These are phyloP conservation scores for Zopfia rhizophila DNA, from an alignment of 2,329 filamentous ascomycete species.

Conservation along the genomic window DNA sequence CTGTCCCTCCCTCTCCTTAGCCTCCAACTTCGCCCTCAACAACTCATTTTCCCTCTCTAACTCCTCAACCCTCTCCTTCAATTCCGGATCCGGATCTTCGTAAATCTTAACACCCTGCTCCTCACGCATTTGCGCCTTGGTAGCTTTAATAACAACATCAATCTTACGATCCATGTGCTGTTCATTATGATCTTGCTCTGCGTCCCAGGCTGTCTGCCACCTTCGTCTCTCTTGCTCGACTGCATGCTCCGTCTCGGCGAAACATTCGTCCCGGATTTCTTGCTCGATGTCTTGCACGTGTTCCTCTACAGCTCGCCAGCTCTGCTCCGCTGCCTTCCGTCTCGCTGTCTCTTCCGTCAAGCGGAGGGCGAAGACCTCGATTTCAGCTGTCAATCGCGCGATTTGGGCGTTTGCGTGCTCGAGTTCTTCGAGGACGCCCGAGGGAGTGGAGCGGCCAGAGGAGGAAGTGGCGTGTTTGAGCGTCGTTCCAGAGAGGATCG, in stretches of 20 bases:
- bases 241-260: constrained; percentile 82
- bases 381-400: constrained; percentile 78
- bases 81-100: constrained; percentile 53
- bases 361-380: constrained; percentile 77
- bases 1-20: constrained; percentile 52
- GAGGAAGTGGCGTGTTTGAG: constrained; percentile 49
- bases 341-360: constrained; percentile 76
- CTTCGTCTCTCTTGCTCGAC: constrained; percentile 78
- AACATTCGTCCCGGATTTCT: constrained; percentile 88
- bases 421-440: constrained; percentile 70
- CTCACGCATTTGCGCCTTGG: constrained; percentile 48
- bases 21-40: constrained; percentile 51
- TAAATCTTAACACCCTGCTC: constrained; percentile 53
- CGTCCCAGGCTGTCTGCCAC: constrained; percentile 83
- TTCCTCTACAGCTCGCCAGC: constrained; percentile 72
- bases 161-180: constrained; percentile 90
- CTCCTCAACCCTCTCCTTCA: constrained; percentile 50
- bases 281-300: constrained; percentile 81
- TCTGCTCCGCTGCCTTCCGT: constrained; percentile 76
- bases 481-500: constrained; percentile 61
- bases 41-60: constrained; percentile 58
- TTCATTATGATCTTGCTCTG: constrained; percentile 80
- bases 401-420: constrained; percentile 86
- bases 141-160: constrained; percentile 72
- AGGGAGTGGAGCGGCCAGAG: constrained; percentile 59